A percentile compares a stretch with the other conserved stretches of the same genome.
Conservation (phyloP, 495 filamentous ascomycete species). For the Hypomontagnella monticulosa region DNA sequence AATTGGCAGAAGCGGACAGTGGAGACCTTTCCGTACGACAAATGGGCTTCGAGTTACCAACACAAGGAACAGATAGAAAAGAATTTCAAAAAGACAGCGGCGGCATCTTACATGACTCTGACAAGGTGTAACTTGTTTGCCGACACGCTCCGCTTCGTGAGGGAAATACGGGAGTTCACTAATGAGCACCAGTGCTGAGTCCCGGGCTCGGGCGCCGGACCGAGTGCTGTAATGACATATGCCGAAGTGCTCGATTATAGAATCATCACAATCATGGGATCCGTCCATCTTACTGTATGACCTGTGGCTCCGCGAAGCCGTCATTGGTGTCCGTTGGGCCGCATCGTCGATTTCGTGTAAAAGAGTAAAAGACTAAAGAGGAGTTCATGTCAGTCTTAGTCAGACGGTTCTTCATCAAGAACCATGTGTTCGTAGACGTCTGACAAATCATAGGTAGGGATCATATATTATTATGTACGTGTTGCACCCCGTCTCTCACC, state of each 20-base stretch:
- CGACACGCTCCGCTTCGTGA: slow-evolving; percentile 1
- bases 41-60: not conserved
- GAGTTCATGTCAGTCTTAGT: slow-evolving; percentile 26
- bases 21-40: slow-evolving; percentile 3
- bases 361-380: not conserved
- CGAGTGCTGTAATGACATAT: not conserved
- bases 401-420: slow-evolving; percentile 20
- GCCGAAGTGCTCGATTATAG: slow-evolving; percentile 4
- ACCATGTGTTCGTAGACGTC: not conserved
- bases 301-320: not conserved
- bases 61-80: slow-evolving; percentile 11
- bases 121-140: slow-evolving; percentile 31
- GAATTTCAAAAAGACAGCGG: slow-evolving; percentile 15
- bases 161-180: too few species aligned
- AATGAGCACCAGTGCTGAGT: too few species aligned
- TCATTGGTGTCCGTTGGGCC: not conserved
- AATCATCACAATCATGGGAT: slow-evolving; percentile 5
- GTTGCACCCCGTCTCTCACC: slow-evolving; percentile 14
- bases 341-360: slow-evolving; percentile 10
- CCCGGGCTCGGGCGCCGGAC: slow-evolving; percentile 12
- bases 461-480: slow-evolving; percentile 18
- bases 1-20: not conserved
- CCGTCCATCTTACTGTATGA: slow-evolving; percentile 6
- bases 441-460: slow-evolving; percentile 25
- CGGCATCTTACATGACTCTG: slow-evolving; percentile 31